Evolutionary conservation across 2,329 filamentous ascomycete genomes (phyloP).

Genomic region (Capronia epimyces): DNA sequence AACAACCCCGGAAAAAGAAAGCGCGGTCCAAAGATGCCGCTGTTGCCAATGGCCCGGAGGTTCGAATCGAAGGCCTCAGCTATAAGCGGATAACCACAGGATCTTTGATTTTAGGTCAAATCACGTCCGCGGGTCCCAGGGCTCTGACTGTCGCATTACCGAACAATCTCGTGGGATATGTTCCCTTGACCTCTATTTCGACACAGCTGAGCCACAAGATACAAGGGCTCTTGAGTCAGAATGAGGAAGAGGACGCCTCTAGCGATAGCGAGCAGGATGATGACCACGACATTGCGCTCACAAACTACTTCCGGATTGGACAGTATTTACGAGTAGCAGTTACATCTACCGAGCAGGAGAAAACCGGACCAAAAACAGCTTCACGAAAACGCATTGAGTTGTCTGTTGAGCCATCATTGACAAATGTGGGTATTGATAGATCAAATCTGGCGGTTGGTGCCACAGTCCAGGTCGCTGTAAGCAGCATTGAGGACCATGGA

Average conservation of each 20-base stretch:
- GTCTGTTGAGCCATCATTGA: conserved; percentile 70
- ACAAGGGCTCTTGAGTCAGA: conserved; percentile 59
- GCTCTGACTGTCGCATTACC: conserved; percentile 78
- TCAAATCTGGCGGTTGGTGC: conserved; percentile 69
- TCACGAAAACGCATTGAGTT: conserved; percentile 79
- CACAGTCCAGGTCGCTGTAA: conserved; percentile 79
- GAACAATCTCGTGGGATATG: conserved; percentile 86
- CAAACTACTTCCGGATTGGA: conserved; percentile 69
- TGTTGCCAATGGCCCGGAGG: conserved; percentile 34
- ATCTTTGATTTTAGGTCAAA: conserved; percentile 79
- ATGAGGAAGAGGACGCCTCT: conserved; percentile 53
- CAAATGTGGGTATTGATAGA: conserved; percentile 68
- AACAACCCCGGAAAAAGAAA: conserved; percentile 45
- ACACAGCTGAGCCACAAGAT: conserved; percentile 70
- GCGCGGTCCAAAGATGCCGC: conserved; percentile 49
- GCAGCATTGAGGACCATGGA: conserved; percentile 93
- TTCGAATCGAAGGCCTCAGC: conserved; percentile 74
- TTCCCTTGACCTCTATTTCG: conserved; percentile 88
- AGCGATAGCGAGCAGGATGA: conserved; percentile 44
- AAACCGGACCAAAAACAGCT: conserved; percentile 50
- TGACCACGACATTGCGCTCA: conserved; percentile 63
- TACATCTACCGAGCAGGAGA: conserved; percentile 63
- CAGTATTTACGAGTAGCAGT: conserved; percentile 86
- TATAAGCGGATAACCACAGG: conserved; percentile 86
- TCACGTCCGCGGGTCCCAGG: conserved; percentile 72